Evolutionary conservation across 805 yeast genomes (phyloP).

Genomic region (Schizosaccharomyces octosporus): DNA sequence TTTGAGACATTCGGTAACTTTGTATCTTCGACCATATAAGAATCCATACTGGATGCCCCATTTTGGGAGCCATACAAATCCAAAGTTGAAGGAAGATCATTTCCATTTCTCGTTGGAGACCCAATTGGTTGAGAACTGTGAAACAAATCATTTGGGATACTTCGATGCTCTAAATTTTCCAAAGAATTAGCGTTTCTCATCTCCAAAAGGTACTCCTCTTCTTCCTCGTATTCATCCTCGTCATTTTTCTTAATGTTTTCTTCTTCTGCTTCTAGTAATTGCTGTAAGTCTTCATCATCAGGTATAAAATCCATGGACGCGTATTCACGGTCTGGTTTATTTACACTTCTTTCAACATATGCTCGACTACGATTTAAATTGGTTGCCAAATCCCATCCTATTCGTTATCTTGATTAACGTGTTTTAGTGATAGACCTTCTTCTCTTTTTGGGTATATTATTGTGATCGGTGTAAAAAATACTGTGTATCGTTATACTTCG

Average conservation of each 20-base stretch:
- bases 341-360: too few relatives aligned
- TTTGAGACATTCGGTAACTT: not conserved
- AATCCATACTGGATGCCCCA: not conserved
- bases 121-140: not conserved
- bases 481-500: too few relatives aligned
- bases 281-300: too few relatives aligned
- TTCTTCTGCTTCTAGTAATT: too few relatives aligned
- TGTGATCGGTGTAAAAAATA: too few relatives aligned
- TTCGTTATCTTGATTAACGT: not conserved
- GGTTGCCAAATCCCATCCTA: not conserved
- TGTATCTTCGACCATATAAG: not conserved
- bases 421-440: too few relatives aligned
- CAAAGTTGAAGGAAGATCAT: not conserved
- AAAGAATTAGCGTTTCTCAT: not conserved
- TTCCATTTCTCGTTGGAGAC: not conserved
- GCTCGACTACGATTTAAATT: not conserved
- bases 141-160: not conserved
- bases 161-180: not conserved
- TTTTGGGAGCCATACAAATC: not conserved
- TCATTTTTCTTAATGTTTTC: too few relatives aligned
- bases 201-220: not conserved
- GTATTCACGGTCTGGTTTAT: too few relatives aligned
- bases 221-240: too few relatives aligned
- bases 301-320: too few relatives aligned
- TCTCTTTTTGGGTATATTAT: too few relatives aligned